phyloP scores from a whole-genome alignment of 805 yeast species.

The Saturnispora silvae region DNA sequence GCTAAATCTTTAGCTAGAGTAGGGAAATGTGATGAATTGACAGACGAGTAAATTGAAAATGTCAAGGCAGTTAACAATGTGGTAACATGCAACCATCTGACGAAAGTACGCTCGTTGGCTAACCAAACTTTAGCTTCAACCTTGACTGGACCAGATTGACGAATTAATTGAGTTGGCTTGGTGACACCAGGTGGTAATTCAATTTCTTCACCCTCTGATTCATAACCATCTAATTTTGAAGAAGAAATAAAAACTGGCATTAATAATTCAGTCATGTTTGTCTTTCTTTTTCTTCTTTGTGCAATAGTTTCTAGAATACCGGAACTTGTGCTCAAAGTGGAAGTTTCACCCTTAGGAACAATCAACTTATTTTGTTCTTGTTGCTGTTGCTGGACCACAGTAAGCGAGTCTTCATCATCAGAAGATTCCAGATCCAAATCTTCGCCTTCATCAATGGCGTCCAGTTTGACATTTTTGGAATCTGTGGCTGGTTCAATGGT shows the following conservation, averaged over 20 bases:
- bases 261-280: conserved; percentile 17
- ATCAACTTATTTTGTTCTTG: neutral
- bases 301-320: conserved; percentile 7
- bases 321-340: neutral
- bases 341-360: neutral
- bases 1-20: conserved; percentile 59
- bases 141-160: conserved; percentile 84
- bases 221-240: conserved; percentile 32
- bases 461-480: conserved; percentile 21
- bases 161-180: conserved; percentile 68
- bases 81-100: conserved; percentile 89
- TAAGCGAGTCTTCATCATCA: conserved; percentile 42
- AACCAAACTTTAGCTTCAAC: conserved; percentile 98
- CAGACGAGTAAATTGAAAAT: conserved; percentile 67
- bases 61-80: conserved; percentile 77
- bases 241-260: conserved; percentile 25
- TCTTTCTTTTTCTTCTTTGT: conserved; percentile 13
- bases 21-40: conserved; percentile 55
- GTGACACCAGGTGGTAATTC: conserved; percentile 81
- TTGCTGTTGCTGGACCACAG: conserved; percentile 9
- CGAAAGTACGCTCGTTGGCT: conserved; percentile 95
- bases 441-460: conserved; percentile 26
- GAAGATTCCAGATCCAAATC: conserved; percentile 39
- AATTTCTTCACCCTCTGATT: conserved; percentile 82
- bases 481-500: conserved; percentile 25